Evolutionary conservation across 805 yeast genomes (phyloP), one percentile per base, ranked within the genome.

Genomic region (Teunomyces stri): DNA sequence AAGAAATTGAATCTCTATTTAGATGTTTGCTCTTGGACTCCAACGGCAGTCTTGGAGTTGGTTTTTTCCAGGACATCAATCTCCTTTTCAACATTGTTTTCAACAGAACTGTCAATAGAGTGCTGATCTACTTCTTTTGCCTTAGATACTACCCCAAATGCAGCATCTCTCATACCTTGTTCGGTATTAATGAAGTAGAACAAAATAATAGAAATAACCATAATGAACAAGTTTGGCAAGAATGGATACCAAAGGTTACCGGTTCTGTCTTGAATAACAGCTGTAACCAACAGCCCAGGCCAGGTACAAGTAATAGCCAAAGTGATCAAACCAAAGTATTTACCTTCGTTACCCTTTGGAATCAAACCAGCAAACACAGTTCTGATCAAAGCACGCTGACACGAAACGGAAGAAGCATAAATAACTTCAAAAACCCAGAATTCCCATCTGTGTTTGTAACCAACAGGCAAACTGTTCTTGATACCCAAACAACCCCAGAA

Each of bases 301-400:
- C 77, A 72, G 2, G 73, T 72, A 3, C 71, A 64, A 3, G 73
- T 63, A n/a, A 70, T 60, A 1, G 75, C 75, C 12, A 72, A 57
- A 61, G 70, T 62, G 5, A 70, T 54, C 37, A 72, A 51, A 0
- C 77, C 77, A 53, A 72, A 70, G 44, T 61, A 70, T 49, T 70
- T 74, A 3, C 73, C 75, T 48, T 72, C 76, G 28, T 69, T 66
- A 0, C 75, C 75, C 43, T 58, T 62, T 1, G 76, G 77, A n/a
- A 72, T 51, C 42, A 72, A 53, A 0, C 72, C 54, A 30, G 71
- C 66, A 44, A 70, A 72, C 0, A 69, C 54, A 0, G 65, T 60
- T 49, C 77, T 57, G 42, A 69, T 68, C 40, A 72, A 45, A 0
- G 71, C 60, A 37, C 77, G 56, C 38, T 70, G 50, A 1, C 73